These are phyloP conservation scores for Uncinocarpus reesii DNA, from an alignment of 2,329 filamentous ascomycete genomes.

Conservation along the genomic window DNA sequence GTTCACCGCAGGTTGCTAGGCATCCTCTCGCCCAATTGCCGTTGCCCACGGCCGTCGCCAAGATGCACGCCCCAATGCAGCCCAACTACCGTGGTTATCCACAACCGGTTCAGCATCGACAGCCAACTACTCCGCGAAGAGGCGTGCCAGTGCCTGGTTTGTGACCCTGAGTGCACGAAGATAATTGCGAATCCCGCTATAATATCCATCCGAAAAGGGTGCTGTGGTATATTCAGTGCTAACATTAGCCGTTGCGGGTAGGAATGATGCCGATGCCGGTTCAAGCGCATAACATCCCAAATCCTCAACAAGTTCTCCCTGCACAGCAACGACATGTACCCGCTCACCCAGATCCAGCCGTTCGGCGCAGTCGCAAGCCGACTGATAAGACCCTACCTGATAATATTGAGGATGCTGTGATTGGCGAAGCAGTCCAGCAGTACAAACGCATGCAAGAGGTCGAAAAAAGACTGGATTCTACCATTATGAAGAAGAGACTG, in stretches of 20 bases:
- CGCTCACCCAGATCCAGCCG: conserved; percentile 43
- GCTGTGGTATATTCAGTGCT: background rate
- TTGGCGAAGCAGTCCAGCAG: conserved; percentile 69
- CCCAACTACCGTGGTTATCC: conserved; percentile 36
- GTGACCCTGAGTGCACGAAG: conserved; percentile 3
- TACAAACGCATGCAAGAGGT: conserved; percentile 78
- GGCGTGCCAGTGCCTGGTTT: conserved; percentile 31
- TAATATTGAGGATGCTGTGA: conserved; percentile 68
- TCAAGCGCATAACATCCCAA: conserved; percentile 28
- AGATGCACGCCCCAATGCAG: conserved; percentile 33
- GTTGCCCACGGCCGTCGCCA: conserved; percentile 11
- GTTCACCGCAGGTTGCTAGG: conserved; percentile 1
- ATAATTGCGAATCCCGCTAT: background rate
- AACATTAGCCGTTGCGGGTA: background rate
- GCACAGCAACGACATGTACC: conserved; percentile 28
- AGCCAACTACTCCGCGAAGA: conserved; percentile 36
- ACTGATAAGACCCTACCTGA: conserved; percentile 94
- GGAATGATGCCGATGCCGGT: conserved; percentile 26
- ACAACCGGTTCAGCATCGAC: conserved; percentile 30
- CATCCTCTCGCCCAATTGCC: conserved; percentile 6
- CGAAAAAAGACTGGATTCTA: conserved; percentile 79
- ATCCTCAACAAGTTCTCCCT: conserved; percentile 31
- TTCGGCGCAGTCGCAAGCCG: conserved; percentile 75
- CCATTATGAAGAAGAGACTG: conserved; percentile 85
- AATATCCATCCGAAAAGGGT: background rate